phyloP scores from a whole-genome alignment of 2,329 filamentous ascomycete species.

The Stachybotrys echinatus region DNA sequence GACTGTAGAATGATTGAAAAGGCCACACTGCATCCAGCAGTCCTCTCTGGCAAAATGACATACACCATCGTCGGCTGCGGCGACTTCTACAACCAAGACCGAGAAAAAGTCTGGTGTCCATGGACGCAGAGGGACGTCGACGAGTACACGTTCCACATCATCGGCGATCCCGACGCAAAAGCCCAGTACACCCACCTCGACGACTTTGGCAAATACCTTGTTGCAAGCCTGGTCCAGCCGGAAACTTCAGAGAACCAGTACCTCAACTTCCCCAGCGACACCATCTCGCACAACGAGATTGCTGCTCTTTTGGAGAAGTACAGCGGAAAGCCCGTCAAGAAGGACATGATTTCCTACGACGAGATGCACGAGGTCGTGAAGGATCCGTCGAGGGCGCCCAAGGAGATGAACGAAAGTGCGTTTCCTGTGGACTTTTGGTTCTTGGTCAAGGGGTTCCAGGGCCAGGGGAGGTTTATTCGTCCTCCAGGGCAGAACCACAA shows the following conservation, averaged over 20 bases:
- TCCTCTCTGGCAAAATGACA: not conserved
- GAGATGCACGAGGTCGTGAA: not conserved
- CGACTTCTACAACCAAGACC: slow-evolving; percentile 1
- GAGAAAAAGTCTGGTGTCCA: slow-evolving; percentile 1
- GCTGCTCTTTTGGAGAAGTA: not conserved
- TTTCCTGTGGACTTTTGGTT: slow-evolving; percentile 1
- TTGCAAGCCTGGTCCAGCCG: not conserved
- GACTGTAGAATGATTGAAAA: not conserved
- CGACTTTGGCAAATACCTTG: not conserved
- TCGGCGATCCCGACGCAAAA: not conserved
- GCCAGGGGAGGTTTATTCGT: not conserved
- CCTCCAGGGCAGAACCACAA: slow-evolving; percentile 1
- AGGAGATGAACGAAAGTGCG: not conserved
- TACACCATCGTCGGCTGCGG: not conserved
- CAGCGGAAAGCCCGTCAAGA: not conserved
- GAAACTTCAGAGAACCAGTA: not conserved
- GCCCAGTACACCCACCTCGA: not conserved
- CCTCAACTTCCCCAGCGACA: not conserved
- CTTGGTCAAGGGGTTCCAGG: not conserved
- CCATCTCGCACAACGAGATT: slow-evolving; percentile 1
- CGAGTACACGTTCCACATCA: not conserved
- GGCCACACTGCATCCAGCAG: not conserved
- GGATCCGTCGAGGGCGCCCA: not conserved
- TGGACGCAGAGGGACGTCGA: not conserved
- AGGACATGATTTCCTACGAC: not conserved